Percentiles rank a stretch among this genome's conserved stretches.
phyloP scores from a whole-genome alignment of 2,329 filamentous ascomycete genomes.

The Elsinoe perseae region DNA sequence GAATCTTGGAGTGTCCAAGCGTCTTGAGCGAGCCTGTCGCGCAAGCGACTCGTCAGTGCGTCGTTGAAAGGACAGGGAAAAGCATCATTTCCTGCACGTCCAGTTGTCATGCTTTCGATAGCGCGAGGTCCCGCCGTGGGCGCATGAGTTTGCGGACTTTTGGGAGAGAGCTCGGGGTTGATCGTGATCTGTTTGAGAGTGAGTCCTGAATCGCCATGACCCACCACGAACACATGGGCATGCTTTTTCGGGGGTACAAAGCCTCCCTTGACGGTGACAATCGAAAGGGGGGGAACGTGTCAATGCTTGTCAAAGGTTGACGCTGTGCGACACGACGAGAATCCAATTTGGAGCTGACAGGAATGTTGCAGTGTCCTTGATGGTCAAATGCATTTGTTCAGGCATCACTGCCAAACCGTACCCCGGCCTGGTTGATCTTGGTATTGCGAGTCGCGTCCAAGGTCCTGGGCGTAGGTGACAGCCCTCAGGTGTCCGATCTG shows the following conservation, averaged over 20 bases:
- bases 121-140: constrained; percentile 11
- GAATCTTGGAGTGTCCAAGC: constrained; percentile 8
- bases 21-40: constrained; percentile 7
- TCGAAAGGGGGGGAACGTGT: constrained; percentile 7
- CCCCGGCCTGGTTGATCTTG: background rate
- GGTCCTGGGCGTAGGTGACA: background rate
- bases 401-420: background rate
- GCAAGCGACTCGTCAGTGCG: constrained; percentile 13
- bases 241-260: constrained; percentile 5
- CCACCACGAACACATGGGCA: constrained; percentile 5
- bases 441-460: background rate
- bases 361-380: background rate
- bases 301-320: background rate
- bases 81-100: constrained; percentile 4
- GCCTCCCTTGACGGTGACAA: constrained; percentile 2
- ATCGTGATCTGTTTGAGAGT: constrained; percentile 3
- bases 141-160: constrained; percentile 12
- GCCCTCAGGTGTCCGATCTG: constrained; percentile 6
- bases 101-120: constrained; percentile 15
- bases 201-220: constrained; percentile 7
- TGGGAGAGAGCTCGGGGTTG: constrained; percentile 3
- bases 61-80: background rate
- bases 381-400: background rate
- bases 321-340: constrained; percentile 2
- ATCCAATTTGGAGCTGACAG: background rate